Base-by-base conservation (phyloP, 2,329 filamentous ascomycete species). In the Paramyrothecium roridum region DNA sequence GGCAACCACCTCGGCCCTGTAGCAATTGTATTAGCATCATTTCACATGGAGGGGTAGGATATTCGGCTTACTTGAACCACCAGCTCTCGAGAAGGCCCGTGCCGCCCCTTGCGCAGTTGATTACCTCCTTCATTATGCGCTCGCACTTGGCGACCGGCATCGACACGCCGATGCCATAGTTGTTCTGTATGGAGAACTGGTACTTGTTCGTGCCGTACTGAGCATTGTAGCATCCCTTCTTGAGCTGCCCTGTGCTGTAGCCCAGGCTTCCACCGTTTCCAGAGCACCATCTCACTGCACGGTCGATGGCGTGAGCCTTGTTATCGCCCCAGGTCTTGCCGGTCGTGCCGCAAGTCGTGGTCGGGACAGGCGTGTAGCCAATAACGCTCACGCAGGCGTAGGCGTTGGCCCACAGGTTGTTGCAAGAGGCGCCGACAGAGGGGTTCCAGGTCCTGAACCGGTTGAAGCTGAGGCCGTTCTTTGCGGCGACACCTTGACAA, bases 361-460 rank as follows among this genome's bases (percentile, higher is more conserved):
- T 50, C 21, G 33, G 19, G 23, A 26, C 21, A 16, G 48, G 48
- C 16, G 19, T 19, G 23, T 26, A 55, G 12, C 57, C 58, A 26
- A 57, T 50, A 16, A 56, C 48, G 19, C 52, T 52, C 26, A 58
- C 50, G 48, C 52, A 57, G 12, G 43, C 46, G 33, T 56, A 52
- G 19, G 48, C 20, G 16, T 54, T 46, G 11, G 43, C 46, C 48
- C 43, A 37, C 19, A 57, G 17, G 21, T 48, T 48, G 6, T 23
- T 53, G 22, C 50, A 57, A 11, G 17, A 20, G 8, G 26, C 50
- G 7, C 53, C 30, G 17, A 40, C 53, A 33, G 30, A 33, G 8
- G 59, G 59, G 21, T 62, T 57, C 57, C 48, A 60, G 20, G 53
- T 56, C 2, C 19, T 17, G 16, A 55, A 52, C 6, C 54, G 21